These are phyloP conservation scores for Boletus huronensis DNA, from an alignment of 768 basidiomycete genomes.

Conservation along the genomic window DNA sequence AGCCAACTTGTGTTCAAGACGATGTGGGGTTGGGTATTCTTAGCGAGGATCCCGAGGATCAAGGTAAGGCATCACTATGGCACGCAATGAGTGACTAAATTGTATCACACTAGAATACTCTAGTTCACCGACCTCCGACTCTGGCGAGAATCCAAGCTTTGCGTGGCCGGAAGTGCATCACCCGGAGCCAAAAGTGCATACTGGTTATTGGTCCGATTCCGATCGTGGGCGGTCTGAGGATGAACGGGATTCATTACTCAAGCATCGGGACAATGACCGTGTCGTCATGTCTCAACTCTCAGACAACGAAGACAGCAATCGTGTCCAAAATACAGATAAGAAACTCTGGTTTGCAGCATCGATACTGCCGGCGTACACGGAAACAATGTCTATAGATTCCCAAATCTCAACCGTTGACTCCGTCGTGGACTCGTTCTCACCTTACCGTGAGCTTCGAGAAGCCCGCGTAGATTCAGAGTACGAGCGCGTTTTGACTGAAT, in stretches of 20 bases:
- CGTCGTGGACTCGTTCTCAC: conserved; percentile 48
- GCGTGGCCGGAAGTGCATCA: conserved; percentile 11
- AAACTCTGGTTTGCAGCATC: conserved; percentile 36
- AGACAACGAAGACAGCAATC: conserved; percentile 8
- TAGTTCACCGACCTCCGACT: conserved; percentile 11
- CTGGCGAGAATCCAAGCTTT: conserved; percentile 4
- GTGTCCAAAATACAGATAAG: neutral
- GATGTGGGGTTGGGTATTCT: neutral
- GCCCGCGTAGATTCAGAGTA: conserved; percentile 41
- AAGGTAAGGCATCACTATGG: conserved; percentile 1
- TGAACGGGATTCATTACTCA: conserved; percentile 19
- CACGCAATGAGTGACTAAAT: neutral
- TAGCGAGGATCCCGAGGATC: conserved; percentile 13
- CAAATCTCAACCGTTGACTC: conserved; percentile 33
- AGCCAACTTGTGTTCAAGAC: neutral
- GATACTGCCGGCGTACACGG: conserved; percentile 43
- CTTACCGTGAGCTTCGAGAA: conserved; percentile 52
- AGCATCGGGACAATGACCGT: conserved; percentile 5
- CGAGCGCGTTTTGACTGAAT: conserved; percentile 44
- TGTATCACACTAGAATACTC: neutral
- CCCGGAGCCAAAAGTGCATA: conserved; percentile 8
- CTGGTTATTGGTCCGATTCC: conserved; percentile 25
- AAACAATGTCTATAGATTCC: conserved; percentile 33
- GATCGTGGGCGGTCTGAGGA: conserved; percentile 17
- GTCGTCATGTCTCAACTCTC: conserved; percentile 21